Evolutionary conservation across 192 early-diverging fungal species (phyloP).

Genomic region (Gaertneriomyces sp.): DNA sequence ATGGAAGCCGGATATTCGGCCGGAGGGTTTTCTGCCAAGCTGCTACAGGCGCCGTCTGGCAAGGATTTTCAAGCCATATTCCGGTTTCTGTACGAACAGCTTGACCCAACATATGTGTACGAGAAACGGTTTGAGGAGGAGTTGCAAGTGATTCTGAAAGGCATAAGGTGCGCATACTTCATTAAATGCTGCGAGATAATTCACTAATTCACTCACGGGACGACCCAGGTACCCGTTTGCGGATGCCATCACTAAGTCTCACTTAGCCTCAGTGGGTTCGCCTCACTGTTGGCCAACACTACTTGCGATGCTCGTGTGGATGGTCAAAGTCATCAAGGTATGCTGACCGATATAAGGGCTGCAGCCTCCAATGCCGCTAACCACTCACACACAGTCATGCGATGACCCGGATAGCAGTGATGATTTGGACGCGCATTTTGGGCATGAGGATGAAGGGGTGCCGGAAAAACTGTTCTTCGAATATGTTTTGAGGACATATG

Average conservation of each 20-base stretch:
- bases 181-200: neutral
- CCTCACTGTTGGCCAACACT: constrained; percentile 69
- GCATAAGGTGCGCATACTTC: constrained; percentile 47
- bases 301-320: constrained; percentile 70
- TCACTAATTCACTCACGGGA: neutral
- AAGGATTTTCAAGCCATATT: constrained; percentile 76
- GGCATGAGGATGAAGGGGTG: constrained; percentile 4
- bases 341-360: neutral
- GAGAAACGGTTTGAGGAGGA: constrained; percentile 71
- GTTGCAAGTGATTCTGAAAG: constrained; percentile 55
- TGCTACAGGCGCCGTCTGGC: constrained; percentile 54
- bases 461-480: constrained; percentile 71
- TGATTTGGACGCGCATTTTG: constrained; percentile 10
- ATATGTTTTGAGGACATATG: constrained; percentile 63
- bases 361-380: neutral
- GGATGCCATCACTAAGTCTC: constrained; percentile 66
- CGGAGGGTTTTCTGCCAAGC: constrained; percentile 50
- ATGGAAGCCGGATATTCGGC: constrained; percentile 60
- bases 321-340: constrained; percentile 68
- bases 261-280: constrained; percentile 62
- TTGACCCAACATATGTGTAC: constrained; percentile 64
- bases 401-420: constrained; percentile 45
- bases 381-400: constrained; percentile 40
- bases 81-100: constrained; percentile 64
- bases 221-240: constrained; percentile 52